phyloP scores from a whole-genome alignment of 1,284 basidiomycete genomes.

The Dichomitus squalens region DNA sequence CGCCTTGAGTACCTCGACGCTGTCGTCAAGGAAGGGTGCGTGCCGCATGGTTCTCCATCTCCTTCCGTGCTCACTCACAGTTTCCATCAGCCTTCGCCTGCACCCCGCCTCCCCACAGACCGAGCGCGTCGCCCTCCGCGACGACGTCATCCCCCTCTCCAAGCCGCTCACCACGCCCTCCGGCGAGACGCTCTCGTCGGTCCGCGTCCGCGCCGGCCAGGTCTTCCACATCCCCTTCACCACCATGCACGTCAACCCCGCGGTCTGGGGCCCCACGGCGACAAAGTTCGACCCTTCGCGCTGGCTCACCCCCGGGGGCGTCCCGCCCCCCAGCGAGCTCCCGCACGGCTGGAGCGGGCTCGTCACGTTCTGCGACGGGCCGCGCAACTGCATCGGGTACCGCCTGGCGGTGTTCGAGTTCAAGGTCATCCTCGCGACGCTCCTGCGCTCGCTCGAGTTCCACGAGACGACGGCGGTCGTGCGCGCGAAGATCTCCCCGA shows the following conservation, averaged over 20 bases:
- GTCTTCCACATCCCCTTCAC: constrained; percentile 37
- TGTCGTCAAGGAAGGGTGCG: constrained; percentile 37
- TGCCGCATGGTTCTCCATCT: background rate
- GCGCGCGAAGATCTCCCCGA: constrained; percentile 36
- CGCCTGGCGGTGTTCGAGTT: constrained; percentile 39
- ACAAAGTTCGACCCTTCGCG: constrained; percentile 44
- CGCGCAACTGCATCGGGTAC: constrained; percentile 43
- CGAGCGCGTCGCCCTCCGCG: constrained; percentile 38
- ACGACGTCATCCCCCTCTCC: constrained; percentile 49
- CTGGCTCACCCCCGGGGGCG: constrained; percentile 34
- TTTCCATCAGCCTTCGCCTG: constrained; percentile 37
- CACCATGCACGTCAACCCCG: constrained; percentile 38
- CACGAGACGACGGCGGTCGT: constrained; percentile 36
- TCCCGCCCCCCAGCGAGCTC: constrained; percentile 32
- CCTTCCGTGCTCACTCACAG: background rate
- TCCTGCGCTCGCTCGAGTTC: constrained; percentile 41
- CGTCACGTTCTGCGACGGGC: constrained; percentile 43
- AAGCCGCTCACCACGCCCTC: constrained; percentile 36
- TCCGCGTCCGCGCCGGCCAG: constrained; percentile 43
- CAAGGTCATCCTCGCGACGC: constrained; percentile 41
- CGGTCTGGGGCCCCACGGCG: constrained; percentile 46
- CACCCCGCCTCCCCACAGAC: constrained; percentile 43
- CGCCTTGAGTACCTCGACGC: constrained; percentile 55
- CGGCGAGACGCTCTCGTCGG: constrained; percentile 33
- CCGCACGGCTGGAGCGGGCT: constrained; percentile 36